Base-by-base conservation (phyloP, 106 monocot genomes). In the Apostasia ramifera region DNA sequence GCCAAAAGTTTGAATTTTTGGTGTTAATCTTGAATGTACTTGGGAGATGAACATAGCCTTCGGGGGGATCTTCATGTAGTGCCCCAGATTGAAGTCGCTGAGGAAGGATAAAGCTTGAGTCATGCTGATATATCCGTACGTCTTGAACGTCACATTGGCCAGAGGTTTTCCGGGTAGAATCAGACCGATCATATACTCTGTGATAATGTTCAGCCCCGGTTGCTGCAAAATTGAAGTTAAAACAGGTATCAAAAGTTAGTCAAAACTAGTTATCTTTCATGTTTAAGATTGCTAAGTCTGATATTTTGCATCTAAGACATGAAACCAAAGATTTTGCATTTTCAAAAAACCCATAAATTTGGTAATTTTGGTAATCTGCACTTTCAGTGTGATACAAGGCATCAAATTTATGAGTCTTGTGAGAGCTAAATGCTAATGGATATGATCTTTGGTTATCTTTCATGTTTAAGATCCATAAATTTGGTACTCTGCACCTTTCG, bases 1-100 rank as follows among this genome's bases (percentile, higher is more conserved):
- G 13, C 60, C 39, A 14, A 6, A 40, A n/a, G 40, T 1, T 1
- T 40, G 60, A 6, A 2, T 2, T 40, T 40, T 11, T 2, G 42
- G 7, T 40, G 2, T 26, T 26, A 26, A 26, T 26, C 26, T 26
- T 26, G 8, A 2, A 51, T 44, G 49, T 53, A 91, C 91, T 86
- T 93, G 88, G 45, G 88, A 82, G 47, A 72, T 61, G 80, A 86
- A 95, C 95, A 95, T 95, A 53, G 86, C 71, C 50, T 83, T 80
- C 1, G 95, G 95, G 6, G 95, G 91, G 13, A 95, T 95, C 71
- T 95, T 95, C 95, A 95, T 92, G 84, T 92, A 95, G 56, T 86
- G 88, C 0, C 95, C 95, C 3, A 95, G 80, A 74, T 95, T 95
- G 66, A 95, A 80, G 68, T 92, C 95, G 1, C 73, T 51, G 4